These are phyloP conservation scores for Capsicum pubescens DNA, from an alignment of 257 asterid genomes.

Conservation along the genomic window DNA sequence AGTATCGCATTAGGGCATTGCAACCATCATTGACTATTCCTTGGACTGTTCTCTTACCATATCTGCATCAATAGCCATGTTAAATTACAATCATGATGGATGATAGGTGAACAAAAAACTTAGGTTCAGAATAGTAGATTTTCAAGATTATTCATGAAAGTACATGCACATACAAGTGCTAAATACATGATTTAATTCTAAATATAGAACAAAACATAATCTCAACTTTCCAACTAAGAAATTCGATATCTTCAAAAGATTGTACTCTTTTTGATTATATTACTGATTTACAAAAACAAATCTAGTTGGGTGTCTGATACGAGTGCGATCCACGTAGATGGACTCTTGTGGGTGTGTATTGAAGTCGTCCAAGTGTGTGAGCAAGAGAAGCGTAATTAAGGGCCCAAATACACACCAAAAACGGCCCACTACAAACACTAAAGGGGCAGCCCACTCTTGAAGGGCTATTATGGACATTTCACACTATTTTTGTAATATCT, in stretches of 20 bases:
- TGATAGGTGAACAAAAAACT: constrained; percentile 17
- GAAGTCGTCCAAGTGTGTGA: no score
- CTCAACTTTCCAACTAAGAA: constrained; percentile 14
- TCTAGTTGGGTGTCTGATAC: not conserved
- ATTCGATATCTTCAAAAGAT: not conserved
- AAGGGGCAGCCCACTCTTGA: no score
- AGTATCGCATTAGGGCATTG: constrained; percentile 84
- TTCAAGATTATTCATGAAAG: not conserved
- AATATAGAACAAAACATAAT: not conserved
- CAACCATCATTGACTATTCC: constrained; percentile 76
- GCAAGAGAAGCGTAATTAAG: no score
- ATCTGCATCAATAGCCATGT: constrained; percentile 47
- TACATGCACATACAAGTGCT: constrained; percentile 2
- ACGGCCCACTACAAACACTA: no score
- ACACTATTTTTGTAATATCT: no score
- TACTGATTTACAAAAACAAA: not conserved
- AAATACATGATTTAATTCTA: constrained; percentile 1
- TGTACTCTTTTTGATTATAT: not conserved
- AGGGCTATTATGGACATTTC: no score
- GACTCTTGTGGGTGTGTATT: no score
- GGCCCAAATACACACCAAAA: no score
- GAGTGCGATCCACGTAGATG: no score
- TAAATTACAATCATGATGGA: not conserved
- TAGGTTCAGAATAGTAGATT: not conserved
- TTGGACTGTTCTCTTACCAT: constrained; percentile 74